Percentiles rank a stretch among this genome's conserved stretches.
Conservation (phyloP, 805 yeast species). For the Ogataea saltuana region DNA sequence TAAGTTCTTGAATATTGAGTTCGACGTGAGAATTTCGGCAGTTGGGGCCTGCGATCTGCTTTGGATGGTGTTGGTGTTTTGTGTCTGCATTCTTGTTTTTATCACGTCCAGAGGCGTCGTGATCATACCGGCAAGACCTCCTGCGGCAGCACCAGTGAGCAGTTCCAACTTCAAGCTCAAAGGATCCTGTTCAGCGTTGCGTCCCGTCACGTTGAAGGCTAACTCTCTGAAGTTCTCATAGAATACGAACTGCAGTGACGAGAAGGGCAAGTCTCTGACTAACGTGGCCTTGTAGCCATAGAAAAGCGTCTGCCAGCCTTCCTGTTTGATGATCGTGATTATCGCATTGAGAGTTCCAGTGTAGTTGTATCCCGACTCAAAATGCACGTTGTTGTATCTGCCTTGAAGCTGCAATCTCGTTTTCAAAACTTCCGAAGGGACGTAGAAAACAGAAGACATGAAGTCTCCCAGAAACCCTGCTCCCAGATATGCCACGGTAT, state of each 20-base stretch:
- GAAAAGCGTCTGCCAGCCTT: conserved; percentile 76
- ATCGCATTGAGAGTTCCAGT: conserved; percentile 73
- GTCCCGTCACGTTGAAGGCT: conserved; percentile 47
- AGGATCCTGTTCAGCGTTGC: conserved; percentile 20
- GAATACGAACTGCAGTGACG: conserved; percentile 94
- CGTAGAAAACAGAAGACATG: conserved; percentile 84
- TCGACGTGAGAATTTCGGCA: conserved; percentile 32
- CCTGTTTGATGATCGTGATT: conserved; percentile 57
- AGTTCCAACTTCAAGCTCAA: conserved; percentile 65
- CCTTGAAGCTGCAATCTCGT: conserved; percentile 95
- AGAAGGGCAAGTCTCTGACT: conserved; percentile 89
- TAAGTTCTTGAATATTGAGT: conserved; percentile 54
- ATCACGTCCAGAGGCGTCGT: conserved; percentile 93
- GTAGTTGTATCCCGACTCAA: conserved; percentile 85
- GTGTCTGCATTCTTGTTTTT: conserved; percentile 92
- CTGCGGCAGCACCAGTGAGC: conserved; percentile 91
- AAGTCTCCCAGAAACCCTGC: conserved; percentile 96
- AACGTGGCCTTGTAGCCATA: conserved; percentile 95
- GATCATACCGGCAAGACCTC: conserved; percentile 84
- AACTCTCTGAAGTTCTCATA: conserved; percentile 77
- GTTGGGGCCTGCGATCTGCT: conserved; percentile 8
- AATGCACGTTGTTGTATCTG: conserved; percentile 72
- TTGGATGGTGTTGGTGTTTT: conserved; percentile 39
- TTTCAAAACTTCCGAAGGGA: conserved; percentile 92
- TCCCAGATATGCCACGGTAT: conserved; percentile 73